A percentile compares a stretch with the other conserved stretches of the same genome.
phyloP scores from a whole-genome alignment of 2,329 filamentous ascomycete genomes.

The Triangularia setosa region DNA sequence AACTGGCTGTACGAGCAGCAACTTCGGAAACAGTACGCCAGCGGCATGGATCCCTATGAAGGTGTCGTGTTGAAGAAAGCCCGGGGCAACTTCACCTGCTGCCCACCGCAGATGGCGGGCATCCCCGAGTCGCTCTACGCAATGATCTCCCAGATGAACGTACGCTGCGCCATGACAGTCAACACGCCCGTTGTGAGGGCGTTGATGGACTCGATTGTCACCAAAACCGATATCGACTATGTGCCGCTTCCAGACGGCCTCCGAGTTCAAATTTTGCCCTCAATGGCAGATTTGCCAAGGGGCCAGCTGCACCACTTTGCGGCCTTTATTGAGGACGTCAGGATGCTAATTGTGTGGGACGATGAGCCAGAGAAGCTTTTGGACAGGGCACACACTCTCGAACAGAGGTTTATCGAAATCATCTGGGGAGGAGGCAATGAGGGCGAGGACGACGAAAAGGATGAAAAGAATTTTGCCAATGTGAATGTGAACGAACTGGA shows the following conservation, averaged over 20 bases:
- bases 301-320: constrained; percentile 64
- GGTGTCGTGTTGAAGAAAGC: constrained; percentile 40
- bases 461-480: constrained; percentile 14
- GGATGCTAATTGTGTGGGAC: constrained; percentile 60
- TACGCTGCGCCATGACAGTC: constrained; percentile 61
- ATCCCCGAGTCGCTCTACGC: constrained; percentile 35
- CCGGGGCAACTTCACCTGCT: constrained; percentile 37
- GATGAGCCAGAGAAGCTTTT: constrained; percentile 56
- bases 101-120: constrained; percentile 35
- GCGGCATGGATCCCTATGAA: constrained; percentile 35
- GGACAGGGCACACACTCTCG: constrained; percentile 47
- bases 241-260: constrained; percentile 57
- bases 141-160: constrained; percentile 37
- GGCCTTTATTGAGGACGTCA: constrained; percentile 58
- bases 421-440: constrained; percentile 50
- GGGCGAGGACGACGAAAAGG: constrained; percentile 29
- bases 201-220: constrained; percentile 44
- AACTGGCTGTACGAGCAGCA: constrained; percentile 62
- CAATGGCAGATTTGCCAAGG: constrained; percentile 51
- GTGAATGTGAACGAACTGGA: constrained; percentile 43
- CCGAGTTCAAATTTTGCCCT: constrained; percentile 58
- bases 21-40: constrained; percentile 44
- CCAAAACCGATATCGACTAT: constrained; percentile 44
- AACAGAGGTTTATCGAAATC: constrained; percentile 52
- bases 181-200: constrained; percentile 62